A percentile compares a stretch with the other conserved stretches of the same genome.
Conservation (phyloP, 2,329 filamentous ascomycete genomes). For the Clonostachys solani region DNA sequence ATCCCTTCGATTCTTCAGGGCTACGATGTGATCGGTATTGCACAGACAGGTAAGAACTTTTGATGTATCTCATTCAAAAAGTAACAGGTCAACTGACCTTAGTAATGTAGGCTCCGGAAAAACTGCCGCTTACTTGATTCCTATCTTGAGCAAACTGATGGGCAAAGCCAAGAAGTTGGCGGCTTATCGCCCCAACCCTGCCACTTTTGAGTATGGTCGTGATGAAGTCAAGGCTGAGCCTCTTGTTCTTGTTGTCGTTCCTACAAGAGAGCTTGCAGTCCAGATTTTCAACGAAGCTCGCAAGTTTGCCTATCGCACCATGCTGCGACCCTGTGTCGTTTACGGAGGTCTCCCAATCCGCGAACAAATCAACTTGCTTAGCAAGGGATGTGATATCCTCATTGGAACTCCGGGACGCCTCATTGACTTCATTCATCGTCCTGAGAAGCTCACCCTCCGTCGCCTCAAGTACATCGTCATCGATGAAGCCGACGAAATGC, state of each 20-base stretch:
- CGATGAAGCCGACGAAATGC: slow-evolving; percentile 93
- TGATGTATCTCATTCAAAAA: background rate
- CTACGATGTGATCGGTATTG: slow-evolving; percentile 81
- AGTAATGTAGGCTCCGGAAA: slow-evolving; percentile 77
- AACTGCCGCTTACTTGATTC: slow-evolving; percentile 88
- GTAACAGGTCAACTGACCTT: background rate
- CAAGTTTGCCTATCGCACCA: slow-evolving; percentile 89
- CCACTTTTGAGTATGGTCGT: slow-evolving; percentile 43
- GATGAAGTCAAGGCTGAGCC: slow-evolving; percentile 71
- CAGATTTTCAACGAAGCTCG: slow-evolving; percentile 96
- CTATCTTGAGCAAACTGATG: slow-evolving; percentile 87
- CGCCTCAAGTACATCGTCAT: slow-evolving; percentile 80
- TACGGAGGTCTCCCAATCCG: slow-evolving; percentile 79
- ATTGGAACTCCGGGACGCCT: slow-evolving; percentile 86
- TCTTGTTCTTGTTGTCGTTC: slow-evolving; percentile 78
- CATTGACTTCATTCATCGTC: slow-evolving; percentile 74
- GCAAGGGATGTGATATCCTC: slow-evolving; percentile 83
- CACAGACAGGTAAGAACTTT: slow-evolving; percentile 75
- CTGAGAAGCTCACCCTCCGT: slow-evolving; percentile 63
- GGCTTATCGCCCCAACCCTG: slow-evolving; percentile 67
- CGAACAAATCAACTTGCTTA: slow-evolving; percentile 68
- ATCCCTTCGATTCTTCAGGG: slow-evolving; percentile 75
- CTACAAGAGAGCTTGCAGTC: slow-evolving; percentile 84
- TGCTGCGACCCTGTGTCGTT: slow-evolving; percentile 85
- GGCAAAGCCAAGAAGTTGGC: slow-evolving; percentile 89